Conservation (phyloP, 2,329 filamentous ascomycete genomes). For the Akanthomyces dipterigenus region DNA sequence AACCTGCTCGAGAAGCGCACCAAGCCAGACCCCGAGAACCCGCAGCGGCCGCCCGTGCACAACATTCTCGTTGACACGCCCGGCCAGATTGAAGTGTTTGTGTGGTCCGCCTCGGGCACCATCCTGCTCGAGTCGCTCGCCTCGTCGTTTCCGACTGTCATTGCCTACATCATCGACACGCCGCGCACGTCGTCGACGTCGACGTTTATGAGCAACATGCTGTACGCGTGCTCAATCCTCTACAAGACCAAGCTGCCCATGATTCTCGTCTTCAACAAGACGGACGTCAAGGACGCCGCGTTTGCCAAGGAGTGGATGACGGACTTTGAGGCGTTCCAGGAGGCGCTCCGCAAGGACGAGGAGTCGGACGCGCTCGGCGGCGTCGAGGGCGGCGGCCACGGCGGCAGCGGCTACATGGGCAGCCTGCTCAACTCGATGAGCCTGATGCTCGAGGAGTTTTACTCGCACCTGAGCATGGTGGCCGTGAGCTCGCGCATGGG, state of each 20-base stretch:
- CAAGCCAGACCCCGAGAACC: slow-evolving; percentile 52
- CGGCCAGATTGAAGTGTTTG: slow-evolving; percentile 97
- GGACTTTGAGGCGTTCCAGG: slow-evolving; percentile 93
- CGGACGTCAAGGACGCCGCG: slow-evolving; percentile 81
- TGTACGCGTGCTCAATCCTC: slow-evolving; percentile 95
- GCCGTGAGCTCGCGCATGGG: slow-evolving; percentile 91
- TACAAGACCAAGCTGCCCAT: slow-evolving; percentile 99
- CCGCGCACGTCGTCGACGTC: slow-evolving; percentile 87
- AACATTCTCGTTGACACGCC: slow-evolving; percentile 93
- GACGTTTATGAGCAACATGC: slow-evolving; percentile 99
- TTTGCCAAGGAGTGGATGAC: slow-evolving; percentile 99
- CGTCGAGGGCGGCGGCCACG: slow-evolving; percentile 58
- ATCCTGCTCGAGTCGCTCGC: slow-evolving; percentile 91
- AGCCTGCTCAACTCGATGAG: slow-evolving; percentile 97
- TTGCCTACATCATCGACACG: slow-evolving; percentile 96
- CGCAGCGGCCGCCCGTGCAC: slow-evolving; percentile 58
- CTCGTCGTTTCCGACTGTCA: slow-evolving; percentile 90
- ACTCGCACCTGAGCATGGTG: slow-evolving; percentile 86
- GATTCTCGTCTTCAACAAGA: slow-evolving; percentile 99
- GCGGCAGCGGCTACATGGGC: slow-evolving; percentile 92
- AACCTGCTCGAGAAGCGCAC: slow-evolving; percentile 83
- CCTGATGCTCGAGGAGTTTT: slow-evolving; percentile 94
- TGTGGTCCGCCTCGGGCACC: slow-evolving; percentile 93
- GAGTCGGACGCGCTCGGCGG: slow-evolving; percentile 69
- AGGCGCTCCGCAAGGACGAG: slow-evolving; percentile 74